Base-by-base conservation (phyloP, 371 early-diverging fungal species). In the Rhizopus microsporus region DNA sequence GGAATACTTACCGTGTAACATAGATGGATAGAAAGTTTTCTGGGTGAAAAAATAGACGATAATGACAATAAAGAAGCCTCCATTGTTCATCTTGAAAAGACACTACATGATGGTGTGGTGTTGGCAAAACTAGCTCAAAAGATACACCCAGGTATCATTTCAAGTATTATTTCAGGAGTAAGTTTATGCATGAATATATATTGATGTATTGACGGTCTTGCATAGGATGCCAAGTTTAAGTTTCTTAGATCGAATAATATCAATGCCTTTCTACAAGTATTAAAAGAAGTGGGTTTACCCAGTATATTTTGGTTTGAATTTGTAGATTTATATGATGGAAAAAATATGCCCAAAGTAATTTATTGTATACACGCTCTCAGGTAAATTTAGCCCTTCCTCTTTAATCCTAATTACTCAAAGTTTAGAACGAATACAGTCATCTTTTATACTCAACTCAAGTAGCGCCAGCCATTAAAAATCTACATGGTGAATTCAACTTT, bases 281-380 rank as follows among this genome's bases (percentile, higher is more conserved):
- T 94, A 54, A 73, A 81, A 44, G 83, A 88, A 45, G 88, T 97
- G 12, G 90, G 93, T 0, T 76, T 99, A 13, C 98, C 99, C 0
- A 47, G 75, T 59, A 88, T 92, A 52, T 99, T 99, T 81, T 88
- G 92, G 69, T 99, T 99, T 79, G 99, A 99, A 71, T 78, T 96
- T 62, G 95, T 98, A 0, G 99, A 99, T 77, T 77, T 99, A 17
- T 99, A 99, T 74, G 99, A 99, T 60, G 90, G 92, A 75, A 99
- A 99, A 69, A 99, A 99, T 72, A 93, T 99, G 69, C 99, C 99
- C 12, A 96, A 95, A 69, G 99, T 99, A 8, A 96, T 99, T 59
- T 99, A 99, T 75, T 99, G 99, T 78, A 90, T 99, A 52, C 99
- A 99, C 66, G 99, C 99, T 0, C 86, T 99, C 40, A 95, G 91